These are phyloP conservation scores for Lolium perenne DNA, from an alignment of 176 grass and related monocot genomes.

Conservation along the genomic window DNA sequence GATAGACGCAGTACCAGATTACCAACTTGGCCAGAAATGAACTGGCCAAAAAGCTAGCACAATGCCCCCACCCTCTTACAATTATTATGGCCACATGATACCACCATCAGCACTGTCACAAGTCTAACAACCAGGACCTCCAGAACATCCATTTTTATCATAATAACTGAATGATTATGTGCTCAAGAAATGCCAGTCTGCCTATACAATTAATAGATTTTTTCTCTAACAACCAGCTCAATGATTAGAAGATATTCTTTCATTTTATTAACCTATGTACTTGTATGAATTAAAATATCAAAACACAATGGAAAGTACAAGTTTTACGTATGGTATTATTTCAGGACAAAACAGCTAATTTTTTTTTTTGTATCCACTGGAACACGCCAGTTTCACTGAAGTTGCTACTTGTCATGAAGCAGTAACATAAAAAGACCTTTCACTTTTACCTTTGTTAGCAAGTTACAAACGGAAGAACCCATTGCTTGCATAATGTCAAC, in stretches of 20 bases:
- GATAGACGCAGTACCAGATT: conserved; percentile 1
- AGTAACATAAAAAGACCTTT: conserved; percentile 1
- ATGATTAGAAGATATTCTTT: neutral
- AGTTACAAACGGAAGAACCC: conserved; percentile 77
- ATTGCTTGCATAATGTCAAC: conserved; percentile 96
- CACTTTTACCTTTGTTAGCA: conserved; percentile 82
- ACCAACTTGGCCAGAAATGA: conserved; percentile 9
- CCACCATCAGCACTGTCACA: conserved; percentile 13
- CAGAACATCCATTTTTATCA: conserved; percentile 19
- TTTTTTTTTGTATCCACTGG: neutral
- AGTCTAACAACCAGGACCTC: conserved; percentile 31
- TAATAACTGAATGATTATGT: conserved; percentile 10
- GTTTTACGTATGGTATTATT: conserved; percentile 16
- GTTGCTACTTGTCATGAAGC: conserved; percentile 1
- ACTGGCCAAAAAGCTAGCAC: conserved; percentile 10
- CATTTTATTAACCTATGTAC: neutral
- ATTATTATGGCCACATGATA: conserved; percentile 26
- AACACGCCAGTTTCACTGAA: conserved; percentile 27
- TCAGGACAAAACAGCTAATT: conserved; percentile 23
- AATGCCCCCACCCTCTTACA: conserved; percentile 24
- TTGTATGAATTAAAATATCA: conserved; percentile 2
- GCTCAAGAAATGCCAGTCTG: conserved; percentile 17
- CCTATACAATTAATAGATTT: conserved; percentile 9
- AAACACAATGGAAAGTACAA: neutral
- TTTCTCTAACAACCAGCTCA: neutral